phyloP scores from a whole-genome alignment of 345 rosid genomes.

The Euphorbia pulcherrima region DNA sequence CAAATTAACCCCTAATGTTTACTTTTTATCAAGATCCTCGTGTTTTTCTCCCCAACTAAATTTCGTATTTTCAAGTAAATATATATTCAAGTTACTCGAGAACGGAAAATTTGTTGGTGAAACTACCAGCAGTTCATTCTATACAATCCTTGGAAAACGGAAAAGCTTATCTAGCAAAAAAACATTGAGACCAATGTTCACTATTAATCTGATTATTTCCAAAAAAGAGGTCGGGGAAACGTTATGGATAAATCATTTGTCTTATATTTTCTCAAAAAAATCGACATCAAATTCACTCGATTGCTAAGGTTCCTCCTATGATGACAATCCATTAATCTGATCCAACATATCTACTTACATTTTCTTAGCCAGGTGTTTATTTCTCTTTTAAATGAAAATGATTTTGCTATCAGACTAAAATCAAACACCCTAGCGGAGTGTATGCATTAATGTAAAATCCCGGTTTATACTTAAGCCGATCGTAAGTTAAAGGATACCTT shows the following conservation, averaged over 20 bases:
- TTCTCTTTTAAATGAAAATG: background rate
- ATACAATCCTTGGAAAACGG: too few relatives aligned
- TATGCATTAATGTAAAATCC: background rate
- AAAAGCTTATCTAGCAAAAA: too few relatives aligned
- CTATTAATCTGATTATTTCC: too few relatives aligned
- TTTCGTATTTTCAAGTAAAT: too few relatives aligned
- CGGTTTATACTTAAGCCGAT: background rate
- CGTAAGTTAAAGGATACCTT: conserved; percentile 44
- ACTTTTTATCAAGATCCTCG: too few relatives aligned
- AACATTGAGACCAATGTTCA: too few relatives aligned
- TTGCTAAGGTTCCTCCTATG: background rate
- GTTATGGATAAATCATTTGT: background rate
- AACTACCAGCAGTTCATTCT: too few relatives aligned
- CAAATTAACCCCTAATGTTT: background rate
- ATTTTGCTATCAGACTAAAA: background rate
- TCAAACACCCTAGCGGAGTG: background rate
- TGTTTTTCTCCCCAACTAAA: too few relatives aligned
- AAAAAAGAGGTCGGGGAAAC: too few relatives aligned
- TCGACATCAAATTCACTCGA: background rate
- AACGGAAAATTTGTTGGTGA: too few relatives aligned
- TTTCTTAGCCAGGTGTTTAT: background rate
- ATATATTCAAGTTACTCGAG: too few relatives aligned
- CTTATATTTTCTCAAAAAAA: background rate
- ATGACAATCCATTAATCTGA: background rate
- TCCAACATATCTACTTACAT: background rate